Evolutionary conservation across 441 rosid genomes (phyloP), one percentile per base, ranked within the genome.

Genomic region (Euphorbia schlechtendalii): DNA sequence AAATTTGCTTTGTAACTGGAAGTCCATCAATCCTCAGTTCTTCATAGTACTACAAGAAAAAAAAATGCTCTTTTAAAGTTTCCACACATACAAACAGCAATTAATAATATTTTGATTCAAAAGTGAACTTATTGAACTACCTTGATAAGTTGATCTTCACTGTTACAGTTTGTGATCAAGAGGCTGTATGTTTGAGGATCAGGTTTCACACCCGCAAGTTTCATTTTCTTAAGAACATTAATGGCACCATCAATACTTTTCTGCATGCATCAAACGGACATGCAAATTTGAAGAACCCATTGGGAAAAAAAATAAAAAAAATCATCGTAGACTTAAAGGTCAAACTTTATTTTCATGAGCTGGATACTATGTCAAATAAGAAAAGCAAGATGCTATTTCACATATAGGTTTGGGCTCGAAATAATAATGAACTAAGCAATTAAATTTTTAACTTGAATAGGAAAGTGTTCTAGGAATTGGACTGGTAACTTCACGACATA

Each of bases 101-200:
- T 27, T 64, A 60, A 61, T 27, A 56, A 63, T 36, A 69, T 10
- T 54, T 59, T 28, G 27, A 61, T 55, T 27, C 58, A 20, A 53
- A 49, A 24, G 64, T 40, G 57, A 71, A 66, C 32, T 43, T 55
- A 18, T 58, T 22, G 74, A 48, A 56, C 64, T 81, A 90, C 97
- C 96, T 80, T 80, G 22, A 56, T 53, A 73, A 90, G 82, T 77
- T 84, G 74, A 71, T 86, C 82, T 76, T 83, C 96, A 28, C 69
- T 56, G 63, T 66, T 55, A 64, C 90, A 84, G 69, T 76, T 82
- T 65, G 72, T 65, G 71, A 94, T 86, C 63, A 94, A 69, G 77
- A 73, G 77, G 84, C 84, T 71, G 73, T 73, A 94, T 70, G 96
- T 86, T 52, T 69, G 74, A 66, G 89, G 66, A 80, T 94, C 89